Percentiles rank a stretch among this genome's conserved stretches.
These are phyloP conservation scores for Chalciporus sphaerocephalus DNA, from an alignment of 768 basidiomycete genomes.

Conservation along the genomic window DNA sequence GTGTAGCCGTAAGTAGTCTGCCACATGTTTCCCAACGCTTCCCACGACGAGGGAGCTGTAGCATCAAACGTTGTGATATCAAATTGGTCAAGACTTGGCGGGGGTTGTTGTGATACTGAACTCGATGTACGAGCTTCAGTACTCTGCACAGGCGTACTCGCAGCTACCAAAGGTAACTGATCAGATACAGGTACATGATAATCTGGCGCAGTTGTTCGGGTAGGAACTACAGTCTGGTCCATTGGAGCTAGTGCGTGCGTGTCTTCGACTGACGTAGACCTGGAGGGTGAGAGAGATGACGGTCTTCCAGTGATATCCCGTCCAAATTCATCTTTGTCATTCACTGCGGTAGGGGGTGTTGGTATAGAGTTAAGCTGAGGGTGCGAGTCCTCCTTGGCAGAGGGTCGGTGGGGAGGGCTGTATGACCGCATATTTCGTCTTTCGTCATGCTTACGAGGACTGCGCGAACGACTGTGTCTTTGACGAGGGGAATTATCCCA, in stretches of 20 bases:
- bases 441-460: slow-evolving; percentile 58
- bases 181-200: slow-evolving; percentile 44
- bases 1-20: slow-evolving; percentile 57
- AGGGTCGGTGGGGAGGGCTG: slow-evolving; percentile 55
- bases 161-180: slow-evolving; percentile 43
- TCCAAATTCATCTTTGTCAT: slow-evolving; percentile 82
- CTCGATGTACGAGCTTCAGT: slow-evolving; percentile 27
- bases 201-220: slow-evolving; percentile 43
- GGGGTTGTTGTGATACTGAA: slow-evolving; percentile 38
- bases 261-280: slow-evolving; percentile 25
- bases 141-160: slow-evolving; percentile 53
- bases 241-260: slow-evolving; percentile 28
- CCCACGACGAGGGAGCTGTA: slow-evolving; percentile 71
- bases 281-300: slow-evolving; percentile 38
- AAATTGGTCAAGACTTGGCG: slow-evolving; percentile 60
- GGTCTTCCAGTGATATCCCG: slow-evolving; percentile 61
- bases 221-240: slow-evolving; percentile 39
- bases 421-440: slow-evolving; percentile 50
- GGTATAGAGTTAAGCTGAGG: slow-evolving; percentile 22
- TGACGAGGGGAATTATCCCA: slow-evolving; percentile 37
- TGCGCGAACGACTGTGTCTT: slow-evolving; percentile 67
- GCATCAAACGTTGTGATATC: slow-evolving; percentile 71
- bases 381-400: slow-evolving; percentile 28
- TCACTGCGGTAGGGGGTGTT: slow-evolving; percentile 25
- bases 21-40: slow-evolving; percentile 78